Evolutionary conservation across 495 filamentous ascomycete species (phyloP), one percentile per base, ranked within the genome.

Genomic region (Aspergillus haitiensis): DNA sequence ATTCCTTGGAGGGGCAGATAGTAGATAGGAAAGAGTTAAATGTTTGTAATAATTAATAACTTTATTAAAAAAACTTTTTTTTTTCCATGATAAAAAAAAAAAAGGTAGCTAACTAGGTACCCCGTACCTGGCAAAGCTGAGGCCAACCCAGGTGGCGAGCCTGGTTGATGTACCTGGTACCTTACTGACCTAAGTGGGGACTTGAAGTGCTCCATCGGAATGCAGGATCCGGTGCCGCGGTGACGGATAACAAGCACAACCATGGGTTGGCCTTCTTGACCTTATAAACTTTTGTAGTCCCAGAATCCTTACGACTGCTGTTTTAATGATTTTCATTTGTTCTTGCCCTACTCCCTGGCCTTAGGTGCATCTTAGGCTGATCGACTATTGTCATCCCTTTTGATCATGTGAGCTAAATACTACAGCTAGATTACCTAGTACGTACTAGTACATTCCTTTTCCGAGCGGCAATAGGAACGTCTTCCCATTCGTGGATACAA

Each of bases 141-240:
- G 36, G 47, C 50, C 36, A 9, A 18, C 42, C 42, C 40, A 36
- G 48, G 57, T 59, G 57, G 57, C 49, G 27, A 51, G 13, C 42
- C 12, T 35, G 45, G 47, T 51, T 15, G 18, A 51, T 15, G 55
- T 58, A 27, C 45, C 42, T 40, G 34, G 56, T 52, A 59, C 56
- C 56, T 59, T 59, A 15, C 39, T 34, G 55, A 21, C 21, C 47
- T 52, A 32, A 40, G 33, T 46, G 50, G 50, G 42, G 45, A 21
- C 27, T 37, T 37, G 33, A 31, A 18, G 27, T 15, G 31, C 42
- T 51, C 55, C 55, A 72, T 64, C 74, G 72, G 74, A 72, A 75
- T 61, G 64, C 64, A 65, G 52, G 63, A 69, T 67, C 72, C 70
- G 69, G 65, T 73, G 72, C 72, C 72, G 71, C 72, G 72, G 68